phyloP scores from a whole-genome alignment of 2,329 filamentous ascomycete species.

The Cercospora zeae-maydis region DNA sequence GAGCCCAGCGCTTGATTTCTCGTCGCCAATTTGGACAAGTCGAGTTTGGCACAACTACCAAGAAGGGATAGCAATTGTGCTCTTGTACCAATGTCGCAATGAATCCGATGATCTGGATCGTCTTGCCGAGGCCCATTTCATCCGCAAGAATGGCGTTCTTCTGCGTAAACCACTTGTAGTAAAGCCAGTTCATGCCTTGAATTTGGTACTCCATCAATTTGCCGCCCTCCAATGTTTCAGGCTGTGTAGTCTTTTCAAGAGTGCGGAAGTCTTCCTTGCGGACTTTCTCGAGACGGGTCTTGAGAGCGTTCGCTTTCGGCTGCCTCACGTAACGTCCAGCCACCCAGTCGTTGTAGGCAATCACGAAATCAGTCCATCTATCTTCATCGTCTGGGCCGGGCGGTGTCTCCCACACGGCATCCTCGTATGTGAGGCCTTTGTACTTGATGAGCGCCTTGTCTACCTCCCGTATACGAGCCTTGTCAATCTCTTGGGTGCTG shows the following conservation, averaged over 20 bases:
- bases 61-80: conserved; percentile 79
- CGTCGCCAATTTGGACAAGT: conserved; percentile 97
- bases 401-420: conserved; percentile 83
- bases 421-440: conserved; percentile 85
- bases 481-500: conserved; percentile 64
- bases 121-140: conserved; percentile 98
- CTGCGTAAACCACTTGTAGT: conserved; percentile 78
- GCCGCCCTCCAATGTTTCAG: conserved; percentile 68
- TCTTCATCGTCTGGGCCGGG: conserved; percentile 62
- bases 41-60: conserved; percentile 89
- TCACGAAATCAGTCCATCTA: conserved; percentile 73
- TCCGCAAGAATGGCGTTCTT: conserved; percentile 90
- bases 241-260: conserved; percentile 68
- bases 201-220: conserved; percentile 91
- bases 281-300: conserved; percentile 64
- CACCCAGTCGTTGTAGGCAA: conserved; percentile 83
- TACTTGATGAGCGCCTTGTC: conserved; percentile 80
- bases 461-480: conserved; percentile 68
- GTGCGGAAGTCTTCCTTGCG: conserved; percentile 64
- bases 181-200: conserved; percentile 91
- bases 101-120: conserved; percentile 84
- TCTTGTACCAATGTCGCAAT: conserved; percentile 64
- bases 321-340: conserved; percentile 70
- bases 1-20: conserved; percentile 92
- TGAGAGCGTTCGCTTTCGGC: conserved; percentile 54